These are phyloP conservation scores for Phytopythium chamaehyphon DNA, from an alignment of 352 stramenopile species.

Conservation along the genomic window DNA sequence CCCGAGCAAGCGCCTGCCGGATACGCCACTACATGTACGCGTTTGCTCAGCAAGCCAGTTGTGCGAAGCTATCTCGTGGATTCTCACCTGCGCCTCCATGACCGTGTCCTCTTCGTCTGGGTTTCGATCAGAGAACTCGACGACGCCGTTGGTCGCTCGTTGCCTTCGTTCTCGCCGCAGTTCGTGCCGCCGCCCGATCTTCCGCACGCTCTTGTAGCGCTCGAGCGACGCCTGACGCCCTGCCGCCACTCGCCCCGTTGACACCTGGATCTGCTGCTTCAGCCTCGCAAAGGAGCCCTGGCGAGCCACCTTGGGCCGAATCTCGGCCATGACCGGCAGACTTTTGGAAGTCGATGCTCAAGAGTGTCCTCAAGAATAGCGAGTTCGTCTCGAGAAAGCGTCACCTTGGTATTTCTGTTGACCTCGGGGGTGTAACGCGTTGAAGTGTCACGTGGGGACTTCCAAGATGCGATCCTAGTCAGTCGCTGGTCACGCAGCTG, in stretches of 20 bases:
- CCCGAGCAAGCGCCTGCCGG: conserved; percentile 21
- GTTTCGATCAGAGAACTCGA: conserved; percentile 42
- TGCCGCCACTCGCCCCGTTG: not conserved
- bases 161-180: conserved; percentile 29
- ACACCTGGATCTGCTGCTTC: not conserved
- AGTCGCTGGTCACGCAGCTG: too few species aligned
- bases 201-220: conserved; percentile 30
- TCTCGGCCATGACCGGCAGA: too few species aligned
- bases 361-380: too few species aligned
- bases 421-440: too few species aligned
- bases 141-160: conserved; percentile 17
- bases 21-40: conserved; percentile 28
- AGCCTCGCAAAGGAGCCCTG: conserved; percentile 1
- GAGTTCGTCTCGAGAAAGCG: too few species aligned
- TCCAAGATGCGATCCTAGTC: too few species aligned
- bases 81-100: conserved; percentile 29
- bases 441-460: too few species aligned
- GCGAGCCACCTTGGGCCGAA: not conserved
- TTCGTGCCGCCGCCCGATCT: conserved; percentile 31
- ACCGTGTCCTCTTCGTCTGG: conserved; percentile 52
- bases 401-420: too few species aligned
- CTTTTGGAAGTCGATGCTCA: too few species aligned
- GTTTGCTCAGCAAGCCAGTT: not conserved
- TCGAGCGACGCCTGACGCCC: conserved; percentile 3
- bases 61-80: not conserved